Evolutionary conservation across 1,139 yeast species (phyloP).

Genomic region (Petasospora fabianii): DNA sequence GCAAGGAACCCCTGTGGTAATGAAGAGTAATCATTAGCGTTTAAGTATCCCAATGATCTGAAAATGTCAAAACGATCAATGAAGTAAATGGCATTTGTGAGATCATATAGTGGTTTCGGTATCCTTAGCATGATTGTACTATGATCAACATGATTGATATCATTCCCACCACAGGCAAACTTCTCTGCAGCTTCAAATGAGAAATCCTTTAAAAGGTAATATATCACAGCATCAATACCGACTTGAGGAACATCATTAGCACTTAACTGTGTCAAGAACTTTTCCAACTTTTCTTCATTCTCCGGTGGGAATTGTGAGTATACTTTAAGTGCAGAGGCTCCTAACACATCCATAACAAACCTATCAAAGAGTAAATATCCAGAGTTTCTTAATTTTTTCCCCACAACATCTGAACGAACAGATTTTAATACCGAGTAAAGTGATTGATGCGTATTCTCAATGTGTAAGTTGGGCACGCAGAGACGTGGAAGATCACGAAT

Average conservation of each 20-base stretch:
- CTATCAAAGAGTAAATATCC: conserved; percentile 20
- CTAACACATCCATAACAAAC: conserved; percentile 20
- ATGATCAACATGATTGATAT: conserved; percentile 3
- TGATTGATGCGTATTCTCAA: conserved; percentile 21
- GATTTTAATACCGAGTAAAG: conserved; percentile 20
- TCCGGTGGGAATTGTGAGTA: conserved; percentile 23
- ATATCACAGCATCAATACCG: conserved; percentile 15
- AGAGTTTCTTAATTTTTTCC: conserved; percentile 15
- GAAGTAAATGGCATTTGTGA: conserved; percentile 23
- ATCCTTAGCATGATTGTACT: conserved; percentile 6
- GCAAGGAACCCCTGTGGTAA: conserved; percentile 14
- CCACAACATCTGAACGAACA: conserved; percentile 17
- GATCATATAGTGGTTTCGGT: conserved; percentile 16
- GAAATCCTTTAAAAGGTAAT: conserved; percentile 26
- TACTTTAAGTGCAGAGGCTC: conserved; percentile 9
- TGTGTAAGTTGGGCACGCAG: conserved; percentile 18
- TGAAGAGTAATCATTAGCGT: conserved; percentile 11
- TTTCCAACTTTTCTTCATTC: conserved; percentile 17
- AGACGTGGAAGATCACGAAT: conserved; percentile 16
- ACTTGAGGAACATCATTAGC: conserved; percentile 5
- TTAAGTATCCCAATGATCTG: conserved; percentile 14
- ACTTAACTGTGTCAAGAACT: conserved; percentile 15
- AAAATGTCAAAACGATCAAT: conserved; percentile 25
- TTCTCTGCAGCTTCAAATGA: conserved; percentile 18
- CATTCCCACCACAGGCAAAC: conserved; percentile 11